Base-by-base conservation (phyloP, 139 green algal genomes). In the Penium margaritaceum region DNA sequence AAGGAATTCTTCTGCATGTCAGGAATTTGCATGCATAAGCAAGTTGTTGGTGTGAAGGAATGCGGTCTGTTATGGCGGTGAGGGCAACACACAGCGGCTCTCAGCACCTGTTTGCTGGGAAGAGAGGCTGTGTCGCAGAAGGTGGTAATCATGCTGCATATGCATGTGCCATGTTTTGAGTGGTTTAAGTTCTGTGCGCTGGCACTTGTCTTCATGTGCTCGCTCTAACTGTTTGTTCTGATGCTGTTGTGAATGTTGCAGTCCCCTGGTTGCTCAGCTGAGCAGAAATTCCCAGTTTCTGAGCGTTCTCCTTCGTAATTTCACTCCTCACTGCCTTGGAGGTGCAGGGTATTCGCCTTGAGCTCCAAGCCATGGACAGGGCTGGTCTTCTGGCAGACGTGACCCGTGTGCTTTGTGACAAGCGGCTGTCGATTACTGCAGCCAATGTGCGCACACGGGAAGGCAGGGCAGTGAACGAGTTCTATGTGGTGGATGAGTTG, bases 341-440 rank as follows among this genome's bases (percentile, higher is more conserved):
- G 51, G 29, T n/a, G 37, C 70, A 77, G 70, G 70, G 70, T 34
- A 33, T 77, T 29, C 34, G 70, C 27, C 27, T 77, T 63, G 70
- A 77, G 19, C 58, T 77, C 21, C 58, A 58, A 27, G 72, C 70
- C 33, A 57, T 57, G 19, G 70, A 77, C 34, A 17, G 70, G 19
- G 30, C 72, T n/a, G 70, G 70, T 12, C 63, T 77, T 32, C 70
- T 77, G 33, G 61, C n/a, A 15, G 70, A 77, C 27, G 70, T 77
- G 7, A 77, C 70, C 29, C 55, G 70, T 4, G 33, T 77, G 9
- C 72, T 77, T 44, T 19, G 63, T 15, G 63, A 71, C 0, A 55
- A 70, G 21, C 34, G 63, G 21, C 38, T 77, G 4, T 71, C 70
- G 24, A 60, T 77, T 2, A 77, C 70, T 15, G 35, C 35, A 39